Evolutionary conservation across 257 asterid species (phyloP), one percentile per base, ranked within the genome.

Genomic region (Galeopsis tetrahit): DNA sequence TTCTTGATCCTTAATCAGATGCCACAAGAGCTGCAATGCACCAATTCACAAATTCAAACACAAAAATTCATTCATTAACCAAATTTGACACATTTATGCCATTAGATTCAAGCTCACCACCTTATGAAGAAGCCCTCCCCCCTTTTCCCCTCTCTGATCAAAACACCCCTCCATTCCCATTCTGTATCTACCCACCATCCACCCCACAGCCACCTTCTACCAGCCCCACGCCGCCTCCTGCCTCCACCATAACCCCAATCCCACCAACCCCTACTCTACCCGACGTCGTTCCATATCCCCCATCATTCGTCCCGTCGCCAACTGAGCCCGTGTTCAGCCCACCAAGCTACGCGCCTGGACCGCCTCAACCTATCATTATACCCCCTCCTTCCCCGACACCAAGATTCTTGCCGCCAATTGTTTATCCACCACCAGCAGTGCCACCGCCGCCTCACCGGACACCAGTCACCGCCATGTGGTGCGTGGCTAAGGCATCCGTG

Each of bases 401-500:
- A 4, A 82, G 63, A n/a, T 91, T 89, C 79, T 59, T 84, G 73
- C 98, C 99, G 0, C 99, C 98, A 0, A 77, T 91, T 4, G 91
- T 92, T 3, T 92, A 59, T 77, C 98, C 99, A 48, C 92, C 96
- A 1, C 97, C 97, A 0, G 36, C 85, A 0, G 94, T 83, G 70
- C 98, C 99, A 0, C 96, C 99, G 0, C 98, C 98, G 0, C 97
- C 95, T 3, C 78, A 51, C 13, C 73, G 80, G 1, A 76, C 78
- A 21, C 85, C 93, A 0, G 0, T 68, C 2, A 87, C 77, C 40
- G 81, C 93, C 10, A 75, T 84, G 77, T 92, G 99, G 98, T 95
- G 99, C 60, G 98, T 95, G 76, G 99, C 97, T 2, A 95, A 95
- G 91, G 88, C 98, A 0, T 65, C 98, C 1, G 98, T 95, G 17